Conservation (phyloP, 192 early-diverging fungal species). For the Coemansia sp. region DNA sequence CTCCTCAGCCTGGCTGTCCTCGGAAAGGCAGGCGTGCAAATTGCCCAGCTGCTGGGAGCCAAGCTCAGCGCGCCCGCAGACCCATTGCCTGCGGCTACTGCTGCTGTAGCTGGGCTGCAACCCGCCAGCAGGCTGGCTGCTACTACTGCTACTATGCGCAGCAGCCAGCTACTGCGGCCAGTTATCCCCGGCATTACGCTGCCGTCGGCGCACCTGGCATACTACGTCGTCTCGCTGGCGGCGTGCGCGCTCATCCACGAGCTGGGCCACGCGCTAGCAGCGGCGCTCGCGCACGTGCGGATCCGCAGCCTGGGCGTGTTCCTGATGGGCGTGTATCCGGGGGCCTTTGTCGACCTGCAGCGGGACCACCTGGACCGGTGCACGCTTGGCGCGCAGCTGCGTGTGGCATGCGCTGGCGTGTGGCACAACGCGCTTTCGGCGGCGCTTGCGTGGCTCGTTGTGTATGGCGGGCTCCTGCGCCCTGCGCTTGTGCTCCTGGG, state of each 20-base stretch:
- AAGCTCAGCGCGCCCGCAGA: background rate
- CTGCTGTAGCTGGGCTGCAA: background rate
- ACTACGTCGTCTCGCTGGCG: constrained; percentile 32
- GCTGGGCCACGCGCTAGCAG: constrained; percentile 45
- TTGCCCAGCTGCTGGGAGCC: constrained; percentile 4
- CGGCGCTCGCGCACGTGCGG: background rate
- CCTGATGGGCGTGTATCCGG: constrained; percentile 39
- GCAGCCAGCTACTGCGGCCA: constrained; percentile 15
- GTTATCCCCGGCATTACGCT: constrained; percentile 48
- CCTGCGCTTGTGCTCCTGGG: constrained; percentile 13
- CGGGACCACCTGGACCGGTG: constrained; percentile 21
- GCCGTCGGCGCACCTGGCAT: constrained; percentile 34
- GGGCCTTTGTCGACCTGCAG: constrained; percentile 46
- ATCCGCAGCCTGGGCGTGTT: constrained; percentile 32
- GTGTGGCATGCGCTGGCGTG: constrained; percentile 45
- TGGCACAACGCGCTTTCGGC: constrained; percentile 50
- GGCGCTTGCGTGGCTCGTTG: constrained; percentile 21
- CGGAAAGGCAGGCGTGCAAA: constrained; percentile 23
- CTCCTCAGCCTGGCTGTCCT: constrained; percentile 15
- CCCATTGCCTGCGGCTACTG: no score
- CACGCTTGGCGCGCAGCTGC: constrained; percentile 12
- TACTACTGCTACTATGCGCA: background rate
- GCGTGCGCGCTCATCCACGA: constrained; percentile 34
- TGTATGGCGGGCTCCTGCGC: constrained; percentile 27
- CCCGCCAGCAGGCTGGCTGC: background rate